These are phyloP conservation scores for Ceratocystis ficicola DNA, from an alignment of 2,329 filamentous ascomycete species.

Conservation along the genomic window DNA sequence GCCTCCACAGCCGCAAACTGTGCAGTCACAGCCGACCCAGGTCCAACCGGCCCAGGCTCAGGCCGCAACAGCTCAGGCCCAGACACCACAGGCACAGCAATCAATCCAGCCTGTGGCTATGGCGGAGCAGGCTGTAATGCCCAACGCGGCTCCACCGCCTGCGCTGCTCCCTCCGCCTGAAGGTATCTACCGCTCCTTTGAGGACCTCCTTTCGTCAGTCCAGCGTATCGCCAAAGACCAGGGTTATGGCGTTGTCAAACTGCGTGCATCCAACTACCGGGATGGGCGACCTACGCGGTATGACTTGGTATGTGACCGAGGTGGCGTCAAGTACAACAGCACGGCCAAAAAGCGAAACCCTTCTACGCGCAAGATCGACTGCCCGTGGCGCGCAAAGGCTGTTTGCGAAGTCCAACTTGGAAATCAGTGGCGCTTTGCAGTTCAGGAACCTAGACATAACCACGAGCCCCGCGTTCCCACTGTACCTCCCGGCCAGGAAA, in stretches of 20 bases:
- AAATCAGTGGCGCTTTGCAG: slow-evolving; percentile 52
- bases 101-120: slow-evolving; percentile 26
- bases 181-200: slow-evolving; percentile 48
- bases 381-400: slow-evolving; percentile 50
- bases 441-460: slow-evolving; percentile 49
- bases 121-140: slow-evolving; percentile 32
- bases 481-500: slow-evolving; percentile 44
- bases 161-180: slow-evolving; percentile 45
- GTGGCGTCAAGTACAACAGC: slow-evolving; percentile 52
- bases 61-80: slow-evolving; percentile 1
- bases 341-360: slow-evolving; percentile 54
- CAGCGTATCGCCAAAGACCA: slow-evolving; percentile 50
- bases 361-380: slow-evolving; percentile 52
- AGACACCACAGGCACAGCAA: slow-evolving; percentile 10
- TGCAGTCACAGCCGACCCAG: slow-evolving; percentile 6
- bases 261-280: slow-evolving; percentile 51
- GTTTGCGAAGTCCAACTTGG: slow-evolving; percentile 51
- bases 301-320: slow-evolving; percentile 51
- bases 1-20: slow-evolving; percentile 10
- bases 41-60: slow-evolving; percentile 9
- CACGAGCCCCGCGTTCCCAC: slow-evolving; percentile 47
- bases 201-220: slow-evolving; percentile 46
- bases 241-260: slow-evolving; percentile 50
- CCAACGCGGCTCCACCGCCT: slow-evolving; percentile 35
- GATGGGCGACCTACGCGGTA: slow-evolving; percentile 51